Evolutionary conservation across 208 protist species (phyloP), one percentile per base, ranked within the genome.

Genomic region (Leishmania major): DNA sequence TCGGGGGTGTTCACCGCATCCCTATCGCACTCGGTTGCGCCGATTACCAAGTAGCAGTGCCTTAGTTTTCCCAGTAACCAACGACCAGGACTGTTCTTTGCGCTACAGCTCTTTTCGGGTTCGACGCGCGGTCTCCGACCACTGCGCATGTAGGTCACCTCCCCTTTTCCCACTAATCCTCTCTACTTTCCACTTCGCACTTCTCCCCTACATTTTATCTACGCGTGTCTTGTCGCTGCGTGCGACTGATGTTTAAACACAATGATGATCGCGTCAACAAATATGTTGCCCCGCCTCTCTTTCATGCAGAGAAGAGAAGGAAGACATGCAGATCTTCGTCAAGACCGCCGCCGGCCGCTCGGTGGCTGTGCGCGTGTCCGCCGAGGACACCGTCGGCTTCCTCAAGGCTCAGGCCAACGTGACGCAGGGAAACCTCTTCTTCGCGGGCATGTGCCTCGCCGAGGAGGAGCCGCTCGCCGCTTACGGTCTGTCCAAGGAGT

Each of bases 321-420:
- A 43, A 71, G 66, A 47, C 51, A 99, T 99, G 95, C 94, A 98
- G 84, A 93, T 99, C 89, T 98, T 98, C 87, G 91, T 99, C 80
- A 99, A 98, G 93, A 97, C 92, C 72, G 86, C 94, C 64, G 91
- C 88, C 35, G 96, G 95, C 86, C 96, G 92, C 92, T 98, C 96
- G 51, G 91, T 98, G 78, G 91, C 92, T 75, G 91, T 99, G 83
- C 91, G 94, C 82, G 93, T 95, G 69, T 87, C 96, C 74, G 88
- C 89, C 64, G 88, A 92, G 82, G 94, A 96, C 82, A 98, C 95
- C 75, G 94, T 98, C 55, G 92, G 95, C 70, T 80, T 78, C 76
- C 78, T 98, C 78, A 96, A 92, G 90, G 80, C 86, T 31, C 90
- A 93, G 90, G 94, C 96, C 78, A 88, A 92, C 84, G 89, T 97